phyloP scores from a whole-genome alignment of 2,329 filamentous ascomycete species.

The Cytospora schulzeri region DNA sequence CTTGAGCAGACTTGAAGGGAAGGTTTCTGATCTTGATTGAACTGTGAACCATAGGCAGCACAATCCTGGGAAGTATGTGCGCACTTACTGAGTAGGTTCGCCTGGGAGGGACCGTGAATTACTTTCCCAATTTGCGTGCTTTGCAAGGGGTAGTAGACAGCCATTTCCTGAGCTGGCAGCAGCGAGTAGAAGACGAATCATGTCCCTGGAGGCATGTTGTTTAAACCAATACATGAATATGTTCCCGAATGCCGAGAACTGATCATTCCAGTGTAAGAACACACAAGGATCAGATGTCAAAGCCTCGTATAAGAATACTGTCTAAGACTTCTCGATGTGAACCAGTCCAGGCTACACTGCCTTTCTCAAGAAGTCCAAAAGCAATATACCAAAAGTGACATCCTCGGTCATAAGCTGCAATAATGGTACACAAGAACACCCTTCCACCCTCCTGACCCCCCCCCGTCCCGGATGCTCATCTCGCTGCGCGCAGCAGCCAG shows the following conservation, averaged over 20 bases:
- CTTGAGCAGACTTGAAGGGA: neutral
- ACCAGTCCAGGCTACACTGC: neutral
- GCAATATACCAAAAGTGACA: neutral
- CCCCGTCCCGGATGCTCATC: neutral
- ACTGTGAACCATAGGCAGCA: neutral
- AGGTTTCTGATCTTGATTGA: neutral
- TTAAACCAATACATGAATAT: no score
- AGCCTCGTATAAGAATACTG: neutral
- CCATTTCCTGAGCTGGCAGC: no score
- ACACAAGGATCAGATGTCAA: neutral
- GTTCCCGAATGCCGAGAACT: no score
- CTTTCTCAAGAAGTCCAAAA: neutral
- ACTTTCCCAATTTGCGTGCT: no score
- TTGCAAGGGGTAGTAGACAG: no score
- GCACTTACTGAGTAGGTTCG: no score
- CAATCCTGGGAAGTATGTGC: no score
- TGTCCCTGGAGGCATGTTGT: no score
- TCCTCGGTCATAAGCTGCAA: neutral
- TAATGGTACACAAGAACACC: neutral
- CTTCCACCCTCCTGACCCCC: neutral
- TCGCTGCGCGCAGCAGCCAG: neutral
- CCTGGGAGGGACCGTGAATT: no score
- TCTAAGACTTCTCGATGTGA: neutral
- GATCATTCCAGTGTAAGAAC: no score
- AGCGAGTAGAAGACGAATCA: no score